These are phyloP conservation scores for Corrigiola litoralis DNA, from an alignment of 179 eudicot genomes.

Conservation along the genomic window DNA sequence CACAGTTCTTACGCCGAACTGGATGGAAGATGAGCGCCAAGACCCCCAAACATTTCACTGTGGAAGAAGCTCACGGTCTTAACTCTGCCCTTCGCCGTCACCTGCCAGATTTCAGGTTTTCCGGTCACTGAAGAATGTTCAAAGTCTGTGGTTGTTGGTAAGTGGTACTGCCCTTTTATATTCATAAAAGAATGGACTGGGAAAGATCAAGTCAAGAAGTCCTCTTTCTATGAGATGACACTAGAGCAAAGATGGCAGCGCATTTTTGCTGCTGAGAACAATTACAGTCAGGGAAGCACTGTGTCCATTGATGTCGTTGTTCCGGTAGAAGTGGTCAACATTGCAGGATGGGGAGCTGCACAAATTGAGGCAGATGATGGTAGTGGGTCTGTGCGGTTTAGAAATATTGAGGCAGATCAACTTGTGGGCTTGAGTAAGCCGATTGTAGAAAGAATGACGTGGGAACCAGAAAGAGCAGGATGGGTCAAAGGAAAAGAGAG, in stretches of 20 bases:
- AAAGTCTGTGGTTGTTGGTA: constrained; percentile 37
- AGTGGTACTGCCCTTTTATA: constrained; percentile 69
- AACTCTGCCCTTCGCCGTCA: constrained; percentile 41
- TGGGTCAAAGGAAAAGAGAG: constrained; percentile 40
- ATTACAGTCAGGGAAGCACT: constrained; percentile 7
- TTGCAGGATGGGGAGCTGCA: constrained; percentile 32
- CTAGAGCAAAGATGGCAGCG: constrained; percentile 65
- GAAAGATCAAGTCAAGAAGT: constrained; percentile 38
- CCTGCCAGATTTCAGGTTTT: constrained; percentile 36
- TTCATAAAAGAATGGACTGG: constrained; percentile 45
- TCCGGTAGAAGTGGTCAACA: constrained; percentile 25
- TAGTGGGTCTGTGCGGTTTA: constrained; percentile 47
- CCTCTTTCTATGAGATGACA: constrained; percentile 54
- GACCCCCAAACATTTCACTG: constrained; percentile 28
- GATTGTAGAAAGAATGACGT: constrained; percentile 49
- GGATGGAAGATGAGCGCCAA: constrained; percentile 38
- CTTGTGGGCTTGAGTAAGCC: constrained; percentile 43
- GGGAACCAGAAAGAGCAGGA: constrained; percentile 58
- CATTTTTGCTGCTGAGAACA: constrained; percentile 28
- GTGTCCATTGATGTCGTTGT: constrained; percentile 34
- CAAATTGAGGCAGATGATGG: constrained; percentile 28
- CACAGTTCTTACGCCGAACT: constrained; percentile 34
- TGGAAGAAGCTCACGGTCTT: constrained; percentile 36
- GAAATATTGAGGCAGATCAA: not conserved
- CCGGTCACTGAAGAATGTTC: constrained; percentile 26